These are phyloP conservation scores for Plasmodium adleri DNA, from an alignment of 169 alveolate genomes.

Conservation along the genomic window DNA sequence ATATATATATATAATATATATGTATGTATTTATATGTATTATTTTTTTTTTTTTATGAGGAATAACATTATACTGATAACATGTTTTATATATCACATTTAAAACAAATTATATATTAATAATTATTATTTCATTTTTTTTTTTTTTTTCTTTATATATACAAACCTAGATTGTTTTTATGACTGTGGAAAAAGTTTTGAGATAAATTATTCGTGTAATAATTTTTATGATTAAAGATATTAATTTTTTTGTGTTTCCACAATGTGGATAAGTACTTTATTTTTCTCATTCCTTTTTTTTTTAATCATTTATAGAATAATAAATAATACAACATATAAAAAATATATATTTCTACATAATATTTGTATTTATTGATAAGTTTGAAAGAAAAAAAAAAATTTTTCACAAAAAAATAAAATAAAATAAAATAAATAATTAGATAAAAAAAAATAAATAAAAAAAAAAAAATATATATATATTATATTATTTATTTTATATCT, in stretches of 20 bases:
- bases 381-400: too few species aligned
- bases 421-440: too few species aligned
- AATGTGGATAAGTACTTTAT: slow-evolving; percentile 21
- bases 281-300: slow-evolving; percentile 27
- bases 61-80: too few species aligned
- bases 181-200: neutral
- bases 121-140: neutral
- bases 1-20: neutral
- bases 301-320: neutral
- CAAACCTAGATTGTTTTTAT: slow-evolving; percentile 13
- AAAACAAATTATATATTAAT: too few species aligned
- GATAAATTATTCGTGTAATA: neutral
- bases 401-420: too few species aligned
- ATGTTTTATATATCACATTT: too few species aligned
- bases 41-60: neutral
- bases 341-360: too few species aligned
- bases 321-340: neutral
- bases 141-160: neutral
- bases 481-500: too few species aligned
- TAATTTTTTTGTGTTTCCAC: slow-evolving; percentile 47
- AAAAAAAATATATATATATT: too few species aligned
- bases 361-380: too few species aligned
- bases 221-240: neutral
- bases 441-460: too few species aligned
- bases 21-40: too few species aligned